These are phyloP conservation scores for Rhizopogon vinicolor DNA, from an alignment of 768 basidiomycete species.

Conservation along the genomic window DNA sequence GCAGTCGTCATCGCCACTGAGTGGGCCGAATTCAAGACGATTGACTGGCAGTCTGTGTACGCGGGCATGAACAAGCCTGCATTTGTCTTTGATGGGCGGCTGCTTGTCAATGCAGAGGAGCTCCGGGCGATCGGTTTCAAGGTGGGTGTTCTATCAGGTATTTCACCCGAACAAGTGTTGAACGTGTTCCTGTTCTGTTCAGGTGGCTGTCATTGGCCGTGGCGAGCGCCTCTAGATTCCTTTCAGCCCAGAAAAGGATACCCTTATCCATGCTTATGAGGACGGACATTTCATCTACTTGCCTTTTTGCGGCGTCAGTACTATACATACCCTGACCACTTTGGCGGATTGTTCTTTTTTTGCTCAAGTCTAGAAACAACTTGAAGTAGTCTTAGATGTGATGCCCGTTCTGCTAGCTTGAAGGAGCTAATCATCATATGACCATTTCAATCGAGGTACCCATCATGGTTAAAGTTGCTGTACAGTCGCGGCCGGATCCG, in stretches of 20 bases:
- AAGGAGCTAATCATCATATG: neutral
- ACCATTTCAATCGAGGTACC: neutral
- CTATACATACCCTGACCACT: neutral
- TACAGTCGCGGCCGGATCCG: too few relatives aligned
- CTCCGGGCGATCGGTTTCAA: conserved; percentile 89
- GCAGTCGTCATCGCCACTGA: conserved; percentile 96
- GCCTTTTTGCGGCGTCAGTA: neutral
- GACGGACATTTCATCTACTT: neutral
- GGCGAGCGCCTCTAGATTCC: conserved; percentile 35
- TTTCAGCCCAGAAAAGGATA: conserved; percentile 2
- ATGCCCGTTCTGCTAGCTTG: too few relatives aligned
- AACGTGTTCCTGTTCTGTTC: conserved; percentile 5
- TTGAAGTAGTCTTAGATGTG: neutral
- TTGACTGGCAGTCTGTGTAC: conserved; percentile 90
- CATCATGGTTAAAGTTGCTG: neutral
- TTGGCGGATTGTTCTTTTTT: neutral
- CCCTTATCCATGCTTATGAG: conserved; percentile 4
- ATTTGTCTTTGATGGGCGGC: conserved; percentile 91
- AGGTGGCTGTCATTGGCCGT: conserved; percentile 61
- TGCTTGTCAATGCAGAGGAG: conserved; percentile 78
- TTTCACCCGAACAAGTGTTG: neutral
- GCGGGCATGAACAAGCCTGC: conserved; percentile 94
- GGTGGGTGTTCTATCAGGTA: conserved; percentile 31
- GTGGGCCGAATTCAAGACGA: conserved; percentile 93
- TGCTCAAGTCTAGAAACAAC: neutral